Evolutionary conservation across 495 filamentous ascomycete species (phyloP).

Genomic region (Neurospora sp.): DNA sequence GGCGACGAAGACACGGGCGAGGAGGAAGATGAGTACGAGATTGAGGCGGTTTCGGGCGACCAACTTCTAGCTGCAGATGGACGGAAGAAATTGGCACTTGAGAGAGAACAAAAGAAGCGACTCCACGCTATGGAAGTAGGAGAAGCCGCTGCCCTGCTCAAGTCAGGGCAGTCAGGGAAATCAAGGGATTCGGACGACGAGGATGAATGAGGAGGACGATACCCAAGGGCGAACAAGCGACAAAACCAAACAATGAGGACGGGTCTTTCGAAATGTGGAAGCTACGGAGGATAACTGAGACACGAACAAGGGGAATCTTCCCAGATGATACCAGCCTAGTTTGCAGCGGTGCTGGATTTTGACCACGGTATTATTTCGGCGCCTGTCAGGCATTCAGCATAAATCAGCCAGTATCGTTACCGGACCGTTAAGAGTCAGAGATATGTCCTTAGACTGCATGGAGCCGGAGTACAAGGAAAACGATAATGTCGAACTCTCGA

Average conservation of each 20-base stretch:
- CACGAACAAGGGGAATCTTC: not conserved
- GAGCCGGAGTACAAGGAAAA: not conserved
- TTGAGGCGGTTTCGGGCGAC: constrained; percentile 33
- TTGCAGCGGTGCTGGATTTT: not conserved
- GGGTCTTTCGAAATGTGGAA: not conserved
- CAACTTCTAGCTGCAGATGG: constrained; percentile 19
- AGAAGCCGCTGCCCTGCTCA: constrained; percentile 39
- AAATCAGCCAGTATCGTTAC: not conserved
- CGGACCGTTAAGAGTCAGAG: not conserved
- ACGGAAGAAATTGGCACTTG: constrained; percentile 12
- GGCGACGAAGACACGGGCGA: constrained; percentile 40
- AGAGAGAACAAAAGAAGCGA: constrained; percentile 36
- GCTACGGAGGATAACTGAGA: not conserved
- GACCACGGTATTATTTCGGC: not conserved
- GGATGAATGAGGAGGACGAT: constrained; percentile 24
- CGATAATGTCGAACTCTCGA: not conserved
- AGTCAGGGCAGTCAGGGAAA: constrained; percentile 11
- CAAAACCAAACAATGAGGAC: not conserved
- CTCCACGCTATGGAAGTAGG: constrained; percentile 47
- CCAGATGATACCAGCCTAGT: not conserved
- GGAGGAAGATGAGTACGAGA: constrained; percentile 41
- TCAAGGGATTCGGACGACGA: constrained; percentile 21
- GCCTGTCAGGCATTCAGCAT: not conserved
- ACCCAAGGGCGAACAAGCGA: constrained; percentile 4
- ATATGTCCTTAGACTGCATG: not conserved